These are phyloP conservation scores for Chlamydomonas urium DNA, from an alignment of 139 green algal genomes.

Conservation along the genomic window DNA sequence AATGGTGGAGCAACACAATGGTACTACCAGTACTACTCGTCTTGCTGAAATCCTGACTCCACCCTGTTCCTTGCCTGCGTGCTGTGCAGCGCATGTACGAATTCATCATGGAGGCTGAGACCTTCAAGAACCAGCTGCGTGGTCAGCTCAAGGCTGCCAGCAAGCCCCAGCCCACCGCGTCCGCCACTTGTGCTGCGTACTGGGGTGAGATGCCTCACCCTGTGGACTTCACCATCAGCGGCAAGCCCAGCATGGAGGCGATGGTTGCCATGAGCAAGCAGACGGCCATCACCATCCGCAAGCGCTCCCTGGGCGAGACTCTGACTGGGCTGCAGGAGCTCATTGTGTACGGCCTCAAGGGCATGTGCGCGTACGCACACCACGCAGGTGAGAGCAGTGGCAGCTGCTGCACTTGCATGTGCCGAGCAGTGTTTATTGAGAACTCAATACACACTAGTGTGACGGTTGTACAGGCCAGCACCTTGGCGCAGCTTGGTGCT, in stretches of 20 bases:
- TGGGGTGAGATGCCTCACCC: constrained; percentile 11
- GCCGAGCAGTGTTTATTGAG: too few species aligned
- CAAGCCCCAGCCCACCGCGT: background rate
- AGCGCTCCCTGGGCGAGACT: constrained; percentile 42
- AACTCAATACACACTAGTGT: too few species aligned
- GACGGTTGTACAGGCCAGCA: too few species aligned
- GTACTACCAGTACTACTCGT: too few species aligned
- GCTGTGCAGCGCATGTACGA: background rate
- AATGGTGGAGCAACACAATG: too few species aligned
- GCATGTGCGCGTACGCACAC: constrained; percentile 54
- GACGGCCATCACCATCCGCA: constrained; percentile 19
- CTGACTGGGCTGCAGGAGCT: constrained; percentile 64
- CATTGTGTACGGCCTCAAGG: constrained; percentile 54
- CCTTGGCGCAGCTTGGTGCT: too few species aligned
- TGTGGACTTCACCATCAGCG: background rate
- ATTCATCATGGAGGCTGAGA: background rate
- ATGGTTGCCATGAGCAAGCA: background rate
- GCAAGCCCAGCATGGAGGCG: background rate
- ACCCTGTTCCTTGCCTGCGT: too few species aligned
- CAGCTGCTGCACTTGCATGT: too few species aligned
- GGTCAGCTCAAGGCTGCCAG: background rate
- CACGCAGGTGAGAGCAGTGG: constrained; percentile 33
- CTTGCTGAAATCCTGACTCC: too few species aligned
- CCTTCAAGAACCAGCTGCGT: background rate
- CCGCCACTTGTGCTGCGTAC: background rate